Evolutionary conservation across 768 basidiomycete genomes (phyloP).

Genomic region (Rhodocollybia butyracea): DNA sequence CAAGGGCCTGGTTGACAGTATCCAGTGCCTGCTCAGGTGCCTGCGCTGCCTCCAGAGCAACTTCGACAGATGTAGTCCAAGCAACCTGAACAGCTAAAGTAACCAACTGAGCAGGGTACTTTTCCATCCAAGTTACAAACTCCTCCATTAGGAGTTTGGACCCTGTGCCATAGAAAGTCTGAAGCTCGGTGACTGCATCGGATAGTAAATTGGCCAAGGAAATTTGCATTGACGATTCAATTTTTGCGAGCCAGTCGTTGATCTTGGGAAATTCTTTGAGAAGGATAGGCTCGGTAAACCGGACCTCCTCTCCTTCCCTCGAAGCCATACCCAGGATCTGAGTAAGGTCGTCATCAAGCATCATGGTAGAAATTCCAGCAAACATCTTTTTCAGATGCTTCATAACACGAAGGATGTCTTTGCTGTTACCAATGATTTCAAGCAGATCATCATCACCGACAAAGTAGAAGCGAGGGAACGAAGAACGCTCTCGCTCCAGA

Average conservation of each 20-base stretch:
- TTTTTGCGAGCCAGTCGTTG: slow-evolving; percentile 94
- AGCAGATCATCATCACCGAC: slow-evolving; percentile 98
- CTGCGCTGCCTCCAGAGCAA: slow-evolving; percentile 51
- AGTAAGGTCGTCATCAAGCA: slow-evolving; percentile 82
- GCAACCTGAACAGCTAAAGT: slow-evolving; percentile 93
- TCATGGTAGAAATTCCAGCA: slow-evolving; percentile 90
- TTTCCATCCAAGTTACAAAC: slow-evolving; percentile 89
- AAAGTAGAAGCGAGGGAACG: slow-evolving; percentile 99
- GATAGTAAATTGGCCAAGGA: slow-evolving; percentile 83
- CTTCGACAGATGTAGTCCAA: slow-evolving; percentile 88
- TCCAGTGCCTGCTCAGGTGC: slow-evolving; percentile 66
- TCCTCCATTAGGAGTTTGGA: slow-evolving; percentile 56
- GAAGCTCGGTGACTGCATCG: slow-evolving; percentile 77
- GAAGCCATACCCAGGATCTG: slow-evolving; percentile 94
- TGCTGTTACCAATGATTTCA: slow-evolving; percentile 99
- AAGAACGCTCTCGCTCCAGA: slow-evolving; percentile 93
- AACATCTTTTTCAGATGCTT: slow-evolving; percentile 99
- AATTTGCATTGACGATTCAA: slow-evolving; percentile 90
- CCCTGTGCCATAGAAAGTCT: slow-evolving; percentile 72
- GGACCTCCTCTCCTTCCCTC: slow-evolving; percentile 91
- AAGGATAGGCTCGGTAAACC: slow-evolving; percentile 76
- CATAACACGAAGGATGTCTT: slow-evolving; percentile 96
- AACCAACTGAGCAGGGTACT: slow-evolving; percentile 93
- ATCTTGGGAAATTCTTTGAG: slow-evolving; percentile 96
- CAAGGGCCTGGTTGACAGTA: slow-evolving; percentile 78